phyloP scores from a whole-genome alignment of 2,329 filamentous ascomycete genomes.

The Coleophoma eucalyptorum region DNA sequence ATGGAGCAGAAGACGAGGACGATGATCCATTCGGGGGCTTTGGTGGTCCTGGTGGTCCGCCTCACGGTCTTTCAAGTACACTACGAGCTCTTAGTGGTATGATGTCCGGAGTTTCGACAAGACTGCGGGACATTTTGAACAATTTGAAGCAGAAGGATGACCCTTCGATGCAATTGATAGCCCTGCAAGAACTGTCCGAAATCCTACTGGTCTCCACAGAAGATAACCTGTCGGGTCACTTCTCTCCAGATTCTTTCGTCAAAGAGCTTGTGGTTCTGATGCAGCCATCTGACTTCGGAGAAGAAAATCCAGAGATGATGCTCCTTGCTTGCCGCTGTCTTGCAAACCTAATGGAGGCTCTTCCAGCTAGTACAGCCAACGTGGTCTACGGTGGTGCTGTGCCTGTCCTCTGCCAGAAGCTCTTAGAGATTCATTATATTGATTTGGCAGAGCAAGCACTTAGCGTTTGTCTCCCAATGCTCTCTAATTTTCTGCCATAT shows the following conservation, averaged over 20 bases:
- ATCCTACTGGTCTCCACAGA: constrained; percentile 92
- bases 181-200: constrained; percentile 89
- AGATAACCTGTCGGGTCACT: constrained; percentile 92
- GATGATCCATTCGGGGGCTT: constrained; percentile 63
- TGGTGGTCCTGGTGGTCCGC: constrained; percentile 58
- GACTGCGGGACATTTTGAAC: constrained; percentile 72
- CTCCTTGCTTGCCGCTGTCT: constrained; percentile 91
- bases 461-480: constrained; percentile 49
- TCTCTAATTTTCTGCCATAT: neutral
- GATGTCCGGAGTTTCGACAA: constrained; percentile 79
- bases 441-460: constrained; percentile 95
- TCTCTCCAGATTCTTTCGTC: constrained; percentile 89
- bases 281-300: constrained; percentile 79
- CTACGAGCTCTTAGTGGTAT: constrained; percentile 86
- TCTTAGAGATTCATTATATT: constrained; percentile 95
- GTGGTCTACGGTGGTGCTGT: constrained; percentile 98
- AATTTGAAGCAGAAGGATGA: constrained; percentile 82
- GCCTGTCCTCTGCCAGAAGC: constrained; percentile 88
- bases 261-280: constrained; percentile 91
- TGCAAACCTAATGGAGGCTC: constrained; percentile 95
- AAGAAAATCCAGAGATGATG: constrained; percentile 97
- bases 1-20: constrained; percentile 51
- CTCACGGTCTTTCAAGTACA: constrained; percentile 70
- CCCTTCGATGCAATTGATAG: constrained; percentile 82
- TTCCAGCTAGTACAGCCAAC: constrained; percentile 88